Evolutionary conservation across 495 filamentous ascomycete species (phyloP).

Genomic region (Lepraria neglecta): DNA sequence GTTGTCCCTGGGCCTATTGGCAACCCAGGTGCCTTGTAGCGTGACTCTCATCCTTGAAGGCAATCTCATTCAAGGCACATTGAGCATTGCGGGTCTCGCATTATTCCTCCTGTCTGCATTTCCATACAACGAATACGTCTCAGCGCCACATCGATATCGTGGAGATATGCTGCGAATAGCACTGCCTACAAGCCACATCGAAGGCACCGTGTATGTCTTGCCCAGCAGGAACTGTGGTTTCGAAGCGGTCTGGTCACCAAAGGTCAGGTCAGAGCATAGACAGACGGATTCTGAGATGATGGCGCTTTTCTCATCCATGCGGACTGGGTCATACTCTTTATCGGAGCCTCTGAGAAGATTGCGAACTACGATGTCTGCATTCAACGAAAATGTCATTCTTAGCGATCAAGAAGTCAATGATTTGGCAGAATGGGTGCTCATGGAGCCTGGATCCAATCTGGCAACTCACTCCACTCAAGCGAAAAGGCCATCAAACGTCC

Average conservation of each 20-base stretch:
- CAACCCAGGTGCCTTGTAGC: slow-evolving; percentile 1
- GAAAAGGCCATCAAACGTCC: slow-evolving; percentile 7
- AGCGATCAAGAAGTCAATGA: slow-evolving; percentile 1
- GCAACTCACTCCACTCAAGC: background rate
- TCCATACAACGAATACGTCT: slow-evolving; percentile 9
- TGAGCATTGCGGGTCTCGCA: background rate
- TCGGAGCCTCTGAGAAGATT: slow-evolving; percentile 7
- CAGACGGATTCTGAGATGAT: slow-evolving; percentile 7
- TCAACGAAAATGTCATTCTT: slow-evolving; percentile 11
- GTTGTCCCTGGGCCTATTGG: background rate
- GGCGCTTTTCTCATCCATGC: slow-evolving; percentile 10
- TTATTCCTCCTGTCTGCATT: background rate
- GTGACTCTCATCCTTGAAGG: slow-evolving; percentile 3
- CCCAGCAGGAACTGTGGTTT: background rate
- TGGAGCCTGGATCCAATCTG: background rate
- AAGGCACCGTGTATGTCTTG: slow-evolving; percentile 9
- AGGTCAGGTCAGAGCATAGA: slow-evolving; percentile 3
- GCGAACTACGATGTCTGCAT: slow-evolving; percentile 13
- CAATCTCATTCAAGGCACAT: slow-evolving; percentile 4
- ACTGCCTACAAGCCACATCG: slow-evolving; percentile 13
- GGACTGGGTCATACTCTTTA: slow-evolving; percentile 8
- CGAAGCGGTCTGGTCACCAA: slow-evolving; percentile 3
- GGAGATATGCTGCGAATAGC: slow-evolving; percentile 13
- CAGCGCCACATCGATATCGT: slow-evolving; percentile 1
- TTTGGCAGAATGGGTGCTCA: slow-evolving; percentile 11